Conservation (phyloP, 2,329 filamentous ascomycete species). For the Phaeosphaeriaceae sp. region DNA sequence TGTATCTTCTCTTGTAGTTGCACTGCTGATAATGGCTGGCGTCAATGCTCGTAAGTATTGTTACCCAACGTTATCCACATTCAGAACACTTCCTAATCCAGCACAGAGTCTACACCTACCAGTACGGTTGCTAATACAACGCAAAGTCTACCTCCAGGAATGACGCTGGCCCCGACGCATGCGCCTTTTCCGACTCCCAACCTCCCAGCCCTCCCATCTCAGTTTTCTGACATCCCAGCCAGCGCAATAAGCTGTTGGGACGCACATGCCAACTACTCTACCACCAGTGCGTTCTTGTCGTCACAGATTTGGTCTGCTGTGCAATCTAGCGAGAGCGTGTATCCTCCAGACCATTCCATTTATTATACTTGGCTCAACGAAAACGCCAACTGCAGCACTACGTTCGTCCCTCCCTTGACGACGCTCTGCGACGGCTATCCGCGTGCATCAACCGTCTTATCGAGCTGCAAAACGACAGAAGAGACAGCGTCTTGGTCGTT, state of each 20-base stretch:
- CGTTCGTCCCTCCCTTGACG: neutral
- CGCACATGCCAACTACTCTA: neutral
- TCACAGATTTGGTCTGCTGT: neutral
- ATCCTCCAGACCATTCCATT: neutral
- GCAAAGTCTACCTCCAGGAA: neutral
- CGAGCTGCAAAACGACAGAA: neutral
- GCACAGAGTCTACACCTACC: neutral
- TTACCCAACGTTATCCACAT: neutral
- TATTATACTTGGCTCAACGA: neutral
- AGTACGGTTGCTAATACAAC: neutral
- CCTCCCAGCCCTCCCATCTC: neutral
- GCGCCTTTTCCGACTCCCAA: conserved; percentile 2
- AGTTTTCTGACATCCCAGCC: conserved; percentile 7
- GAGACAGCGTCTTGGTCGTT: neutral
- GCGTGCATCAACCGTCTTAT: neutral
- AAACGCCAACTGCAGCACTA: neutral
- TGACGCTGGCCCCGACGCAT: neutral
- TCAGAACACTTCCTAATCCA: too few relatives aligned
- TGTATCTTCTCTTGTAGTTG: neutral
- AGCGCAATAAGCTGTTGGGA: conserved; percentile 6
- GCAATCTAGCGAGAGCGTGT: neutral
- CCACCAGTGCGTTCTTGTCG: neutral
- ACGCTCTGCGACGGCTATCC: conserved; percentile 11
- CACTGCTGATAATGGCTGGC: neutral
- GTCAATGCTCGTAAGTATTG: neutral